Conservation (phyloP, 257 asterid species). For the Plantago major region DNA sequence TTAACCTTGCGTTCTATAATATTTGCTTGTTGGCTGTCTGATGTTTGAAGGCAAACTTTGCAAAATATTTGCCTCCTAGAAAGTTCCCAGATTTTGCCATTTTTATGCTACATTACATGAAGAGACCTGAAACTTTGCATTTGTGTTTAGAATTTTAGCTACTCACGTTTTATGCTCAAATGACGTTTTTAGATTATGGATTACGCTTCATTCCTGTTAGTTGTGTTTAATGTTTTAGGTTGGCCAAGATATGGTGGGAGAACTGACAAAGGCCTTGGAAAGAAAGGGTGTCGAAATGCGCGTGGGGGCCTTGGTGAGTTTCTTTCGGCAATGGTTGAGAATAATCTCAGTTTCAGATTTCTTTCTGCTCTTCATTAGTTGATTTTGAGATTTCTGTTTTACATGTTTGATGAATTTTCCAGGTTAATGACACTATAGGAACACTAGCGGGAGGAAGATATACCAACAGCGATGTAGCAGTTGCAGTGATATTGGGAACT, state of each 20-base stretch:
- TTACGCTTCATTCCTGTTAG: no score
- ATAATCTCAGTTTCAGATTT: neutral
- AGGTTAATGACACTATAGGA: conserved; percentile 94
- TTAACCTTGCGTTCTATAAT: no score
- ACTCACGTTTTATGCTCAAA: neutral
- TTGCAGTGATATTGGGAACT: conserved; percentile 87
- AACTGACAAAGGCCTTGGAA: conserved; percentile 66
- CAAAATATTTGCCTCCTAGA: no score
- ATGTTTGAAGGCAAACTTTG: no score
- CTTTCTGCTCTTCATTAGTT: neutral
- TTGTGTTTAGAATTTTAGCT: no score
- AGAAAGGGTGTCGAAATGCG: conserved; percentile 68
- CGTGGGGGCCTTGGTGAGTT: conserved; percentile 73
- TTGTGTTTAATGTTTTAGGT: conserved; percentile 37
- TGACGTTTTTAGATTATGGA: neutral
- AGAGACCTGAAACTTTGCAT: no score
- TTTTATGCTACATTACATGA: no score
- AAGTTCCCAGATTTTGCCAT: no score
- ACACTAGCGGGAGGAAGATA: conserved; percentile 89
- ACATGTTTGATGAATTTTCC: conserved; percentile 18
- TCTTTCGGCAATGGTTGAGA: neutral
- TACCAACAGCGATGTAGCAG: conserved; percentile 46
- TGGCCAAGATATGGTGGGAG: conserved; percentile 74
- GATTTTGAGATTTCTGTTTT: conserved; percentile 9
- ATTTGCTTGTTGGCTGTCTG: no score